Base-by-base conservation (phyloP, 768 basidiomycete genomes). In the Rhodosporidiobolus odoratus region DNA sequence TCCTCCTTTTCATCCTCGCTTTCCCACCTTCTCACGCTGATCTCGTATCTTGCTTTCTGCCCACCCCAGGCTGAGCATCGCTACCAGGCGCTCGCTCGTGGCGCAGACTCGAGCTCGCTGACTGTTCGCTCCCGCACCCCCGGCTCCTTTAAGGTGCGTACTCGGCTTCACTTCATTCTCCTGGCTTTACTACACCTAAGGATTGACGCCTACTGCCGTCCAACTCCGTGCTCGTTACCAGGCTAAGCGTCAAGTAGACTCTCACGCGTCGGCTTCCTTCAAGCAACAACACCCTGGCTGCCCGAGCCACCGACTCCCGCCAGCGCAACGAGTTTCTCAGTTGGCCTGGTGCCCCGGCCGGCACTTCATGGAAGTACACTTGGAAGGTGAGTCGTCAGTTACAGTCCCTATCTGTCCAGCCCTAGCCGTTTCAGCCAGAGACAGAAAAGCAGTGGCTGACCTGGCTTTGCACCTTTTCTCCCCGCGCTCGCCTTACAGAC, bases 241-340 rank as follows among this genome's bases (percentile, higher is more conserved):
- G 62, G 57, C 38, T 2, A 69, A 71, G 45, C 59, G 60, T 9
- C 64, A 66, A 50, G 69, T 65, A 21, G 30, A 30, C 15, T 53
- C 52, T 3, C 61, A 58, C 27, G 38, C 13, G 2, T 16, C 37
- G 10, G 38, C 19, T 7, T 4, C 38, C n/a, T n/a, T n/a, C n/a
- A n/a, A 2, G 25, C 52, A n/a, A 68, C 67, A 1, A 25, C 62
- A 0, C 5, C 34, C 1, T 4, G 48, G 9, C 12, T n/a, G 48
- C 21, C 38, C 1, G 30, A 41, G 16, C 38, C 69, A 1, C 10
- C 69, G 34, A 70, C 69, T 5, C 58, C 13, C 62, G 48, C 7
- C 62, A 65, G 56, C 64, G 64, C 12, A 64, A 64, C 62, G 56
- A 64, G 62, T 62, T 71, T 41, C 32, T 66, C 16, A 71, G 60